phyloP scores from a whole-genome alignment of 192 early-diverging fungal species.

The Phycomyces blakesleeanus region DNA sequence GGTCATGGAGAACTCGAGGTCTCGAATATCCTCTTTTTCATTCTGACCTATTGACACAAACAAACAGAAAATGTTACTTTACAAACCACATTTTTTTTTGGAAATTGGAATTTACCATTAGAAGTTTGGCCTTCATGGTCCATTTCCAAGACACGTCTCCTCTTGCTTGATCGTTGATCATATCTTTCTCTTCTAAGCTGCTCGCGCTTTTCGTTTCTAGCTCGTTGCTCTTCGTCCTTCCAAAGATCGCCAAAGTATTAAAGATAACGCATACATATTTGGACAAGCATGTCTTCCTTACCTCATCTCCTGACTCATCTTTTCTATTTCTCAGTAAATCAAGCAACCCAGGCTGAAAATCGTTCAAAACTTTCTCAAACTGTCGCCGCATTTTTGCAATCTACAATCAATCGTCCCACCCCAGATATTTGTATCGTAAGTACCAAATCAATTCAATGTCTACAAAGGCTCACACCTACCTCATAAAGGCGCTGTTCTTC shows the following conservation, averaged over 20 bases:
- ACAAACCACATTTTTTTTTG: too few relatives aligned
- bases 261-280: too few relatives aligned
- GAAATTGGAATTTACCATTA: neutral
- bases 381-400: slow-evolving; percentile 63
- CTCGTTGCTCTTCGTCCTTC: slow-evolving; percentile 3
- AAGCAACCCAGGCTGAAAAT: slow-evolving; percentile 34
- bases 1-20: slow-evolving; percentile 58
- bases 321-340: slow-evolving; percentile 4
- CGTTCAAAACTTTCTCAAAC: slow-evolving; percentile 58
- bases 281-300: neutral
- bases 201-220: slow-evolving; percentile 3
- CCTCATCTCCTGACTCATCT: neutral
- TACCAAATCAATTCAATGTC: neutral
- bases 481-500: slow-evolving; percentile 72
- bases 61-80: too few relatives aligned
- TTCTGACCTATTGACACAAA: neutral
- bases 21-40: slow-evolving; percentile 39
- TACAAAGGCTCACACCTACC: slow-evolving; percentile 7
- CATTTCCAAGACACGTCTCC: slow-evolving; percentile 14
- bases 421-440: neutral
- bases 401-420: too few relatives aligned
- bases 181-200: slow-evolving; percentile 17
- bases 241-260: neutral
- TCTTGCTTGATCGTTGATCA: slow-evolving; percentile 19
- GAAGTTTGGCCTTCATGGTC: slow-evolving; percentile 2